Evolutionary conservation across 1,284 basidiomycete genomes (phyloP).

Genomic region (Sphaerobolus stellatus): DNA sequence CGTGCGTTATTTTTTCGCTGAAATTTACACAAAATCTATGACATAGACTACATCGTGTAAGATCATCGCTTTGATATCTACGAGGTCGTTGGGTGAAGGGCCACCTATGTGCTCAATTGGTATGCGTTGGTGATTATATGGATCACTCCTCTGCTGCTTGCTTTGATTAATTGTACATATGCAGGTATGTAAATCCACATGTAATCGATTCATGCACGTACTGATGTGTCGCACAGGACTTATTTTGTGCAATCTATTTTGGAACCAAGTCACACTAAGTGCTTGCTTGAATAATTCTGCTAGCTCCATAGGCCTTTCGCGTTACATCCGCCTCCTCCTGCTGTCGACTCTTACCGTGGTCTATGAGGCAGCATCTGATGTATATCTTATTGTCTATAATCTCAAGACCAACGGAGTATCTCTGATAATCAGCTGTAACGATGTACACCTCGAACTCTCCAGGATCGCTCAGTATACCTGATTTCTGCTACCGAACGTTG

Average conservation of each 20-base stretch:
- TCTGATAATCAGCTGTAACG: constrained; percentile 30
- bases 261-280: constrained; percentile 3
- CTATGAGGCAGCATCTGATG: constrained; percentile 19
- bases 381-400: constrained; percentile 15
- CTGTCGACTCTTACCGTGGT: constrained; percentile 29
- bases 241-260: constrained; percentile 5
- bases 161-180: constrained; percentile 22
- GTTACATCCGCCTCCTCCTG: constrained; percentile 37
- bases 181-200: constrained; percentile 20
- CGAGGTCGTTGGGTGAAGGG: constrained; percentile 57
- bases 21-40: not conserved
- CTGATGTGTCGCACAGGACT: not conserved
- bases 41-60: constrained; percentile 48
- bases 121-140: constrained; percentile 23
- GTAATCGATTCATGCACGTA: no score
- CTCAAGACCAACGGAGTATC: constrained; percentile 24
- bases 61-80: constrained; percentile 57
- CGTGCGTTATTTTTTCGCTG: constrained; percentile 27
- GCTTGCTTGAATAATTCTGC: not conserved
- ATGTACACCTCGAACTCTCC: constrained; percentile 30
- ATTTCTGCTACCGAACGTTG: not conserved
- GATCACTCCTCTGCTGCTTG: constrained; percentile 22
- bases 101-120: constrained; percentile 33
- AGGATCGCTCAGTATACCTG: constrained; percentile 32
- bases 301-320: constrained; percentile 28